Conservation (phyloP, 2,329 filamentous ascomycete species). For the Cladosporium sp. region DNA sequence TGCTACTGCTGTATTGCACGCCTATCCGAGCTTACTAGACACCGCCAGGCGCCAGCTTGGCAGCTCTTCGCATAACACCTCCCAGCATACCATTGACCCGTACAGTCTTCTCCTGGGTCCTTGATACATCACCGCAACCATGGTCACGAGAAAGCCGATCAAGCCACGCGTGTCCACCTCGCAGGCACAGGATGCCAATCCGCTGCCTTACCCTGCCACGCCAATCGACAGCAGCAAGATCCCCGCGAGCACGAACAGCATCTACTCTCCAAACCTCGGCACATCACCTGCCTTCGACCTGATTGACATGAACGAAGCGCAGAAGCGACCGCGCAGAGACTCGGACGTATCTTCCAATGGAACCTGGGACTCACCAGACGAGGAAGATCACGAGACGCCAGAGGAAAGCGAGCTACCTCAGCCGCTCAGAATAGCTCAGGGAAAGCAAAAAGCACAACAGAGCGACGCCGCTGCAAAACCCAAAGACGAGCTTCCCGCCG, state of each 20-base stretch:
- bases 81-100: not conserved
- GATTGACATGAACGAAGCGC: conserved; percentile 36
- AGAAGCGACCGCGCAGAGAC: conserved; percentile 32
- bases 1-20: not conserved
- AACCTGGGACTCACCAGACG: conserved; percentile 37
- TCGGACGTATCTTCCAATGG: conserved; percentile 38
- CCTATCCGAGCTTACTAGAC: not conserved
- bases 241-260: conserved; percentile 26
- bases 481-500: conserved; percentile 30
- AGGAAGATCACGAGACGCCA: conserved; percentile 18
- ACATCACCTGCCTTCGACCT: conserved; percentile 43
- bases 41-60: conserved; percentile 13
- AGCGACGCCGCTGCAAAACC: conserved; percentile 21
- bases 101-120: not conserved
- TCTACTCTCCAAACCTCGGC: conserved; percentile 38
- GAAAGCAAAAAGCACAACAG: conserved; percentile 27
- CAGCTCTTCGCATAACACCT: not conserved
- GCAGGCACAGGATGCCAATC: conserved; percentile 33
- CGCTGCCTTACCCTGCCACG: conserved; percentile 46
- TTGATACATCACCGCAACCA: conserved; percentile 26
- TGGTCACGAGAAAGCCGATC: conserved; percentile 48
- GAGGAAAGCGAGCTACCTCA: conserved; percentile 30
- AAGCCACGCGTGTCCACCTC: conserved; percentile 41
- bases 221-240: conserved; percentile 37
- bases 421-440: conserved; percentile 30